A percentile compares a stretch with the other conserved stretches of the same genome.
phyloP scores from a whole-genome alignment of 331 rosid species.

The Dryas integrifolia region DNA sequence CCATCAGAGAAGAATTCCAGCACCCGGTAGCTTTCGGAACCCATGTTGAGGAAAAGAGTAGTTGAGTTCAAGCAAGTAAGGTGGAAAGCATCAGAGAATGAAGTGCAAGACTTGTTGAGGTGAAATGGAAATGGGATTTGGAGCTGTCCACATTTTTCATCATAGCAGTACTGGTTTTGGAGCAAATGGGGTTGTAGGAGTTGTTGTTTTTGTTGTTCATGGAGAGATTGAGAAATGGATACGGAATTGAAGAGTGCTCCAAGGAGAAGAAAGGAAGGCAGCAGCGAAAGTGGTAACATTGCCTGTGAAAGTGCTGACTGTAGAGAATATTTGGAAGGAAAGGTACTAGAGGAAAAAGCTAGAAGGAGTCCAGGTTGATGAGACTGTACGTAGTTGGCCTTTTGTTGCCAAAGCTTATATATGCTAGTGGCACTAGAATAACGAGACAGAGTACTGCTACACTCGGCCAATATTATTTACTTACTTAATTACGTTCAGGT shows the following conservation, averaged over 20 bases:
- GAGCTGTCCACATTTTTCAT: constrained; percentile 65
- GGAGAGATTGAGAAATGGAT: constrained; percentile 39
- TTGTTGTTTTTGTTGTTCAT: constrained; percentile 30
- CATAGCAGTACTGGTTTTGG: constrained; percentile 45
- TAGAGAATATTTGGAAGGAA: constrained; percentile 20
- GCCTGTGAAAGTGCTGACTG: constrained; percentile 27
- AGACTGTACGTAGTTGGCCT: constrained; percentile 10
- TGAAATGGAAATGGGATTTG: constrained; percentile 78
- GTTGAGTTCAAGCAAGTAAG: constrained; percentile 68
- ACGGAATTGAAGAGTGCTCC: constrained; percentile 30
- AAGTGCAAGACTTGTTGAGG: constrained; percentile 54
- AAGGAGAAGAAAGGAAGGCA: constrained; percentile 26
- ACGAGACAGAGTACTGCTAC: neutral
- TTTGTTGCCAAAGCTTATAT: constrained; percentile 25
- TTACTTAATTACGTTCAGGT: too few relatives aligned
- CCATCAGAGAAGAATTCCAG: constrained; percentile 74
- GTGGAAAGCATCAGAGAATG: constrained; percentile 50
- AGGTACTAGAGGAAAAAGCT: neutral
- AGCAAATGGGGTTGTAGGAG: constrained; percentile 14
- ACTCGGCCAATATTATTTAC: too few relatives aligned
- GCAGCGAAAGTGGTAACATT: constrained; percentile 38
- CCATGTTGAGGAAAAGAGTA: constrained; percentile 55
- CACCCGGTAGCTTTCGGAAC: constrained; percentile 44
- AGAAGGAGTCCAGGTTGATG: constrained; percentile 12
- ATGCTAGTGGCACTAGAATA: constrained; percentile 19